Conservation (phyloP, 2,329 filamentous ascomycete species). For the Fusarium siculi region DNA sequence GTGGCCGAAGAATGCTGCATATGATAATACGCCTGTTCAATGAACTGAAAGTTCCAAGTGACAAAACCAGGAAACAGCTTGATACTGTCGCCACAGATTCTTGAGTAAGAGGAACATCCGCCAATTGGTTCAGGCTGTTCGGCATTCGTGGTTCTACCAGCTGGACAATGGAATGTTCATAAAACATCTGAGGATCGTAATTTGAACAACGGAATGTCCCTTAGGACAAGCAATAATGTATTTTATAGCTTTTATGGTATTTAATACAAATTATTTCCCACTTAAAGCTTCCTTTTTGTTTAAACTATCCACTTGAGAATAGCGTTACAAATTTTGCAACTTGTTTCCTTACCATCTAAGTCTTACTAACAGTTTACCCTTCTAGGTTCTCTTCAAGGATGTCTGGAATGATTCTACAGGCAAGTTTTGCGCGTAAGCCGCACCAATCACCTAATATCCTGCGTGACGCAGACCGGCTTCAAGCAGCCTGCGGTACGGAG, state of each 20-base stretch:
- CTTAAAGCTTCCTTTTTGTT: fast-evolving
- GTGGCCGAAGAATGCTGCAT: fast-evolving
- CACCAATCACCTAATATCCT: neutral
- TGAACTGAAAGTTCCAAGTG: fast-evolving
- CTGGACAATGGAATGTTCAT: neutral
- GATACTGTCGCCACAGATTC: fast-evolving
- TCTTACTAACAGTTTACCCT: neutral
- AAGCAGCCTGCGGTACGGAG: neutral
- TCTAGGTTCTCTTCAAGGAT: fast-evolving
- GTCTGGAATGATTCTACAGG: neutral
- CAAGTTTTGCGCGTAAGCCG: neutral
- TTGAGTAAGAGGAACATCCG: fast-evolving
- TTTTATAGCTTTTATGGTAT: fast-evolving
- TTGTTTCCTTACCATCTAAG: fast-evolving
- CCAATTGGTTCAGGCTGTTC: fast-evolving
- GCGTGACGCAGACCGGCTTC: neutral
- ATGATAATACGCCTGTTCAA: fast-evolving
- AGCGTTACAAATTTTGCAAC: too few relatives aligned
- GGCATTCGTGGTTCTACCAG: neutral
- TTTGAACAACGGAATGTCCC: neutral
- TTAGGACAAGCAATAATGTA: fast-evolving
- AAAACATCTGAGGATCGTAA: fast-evolving
- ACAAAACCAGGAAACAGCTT: fast-evolving
- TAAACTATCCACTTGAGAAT: fast-evolving
- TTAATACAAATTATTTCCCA: neutral